These are phyloP conservation scores for Beauveria sp. DNA, from an alignment of 2,329 filamentous ascomycete species.

Conservation along the genomic window DNA sequence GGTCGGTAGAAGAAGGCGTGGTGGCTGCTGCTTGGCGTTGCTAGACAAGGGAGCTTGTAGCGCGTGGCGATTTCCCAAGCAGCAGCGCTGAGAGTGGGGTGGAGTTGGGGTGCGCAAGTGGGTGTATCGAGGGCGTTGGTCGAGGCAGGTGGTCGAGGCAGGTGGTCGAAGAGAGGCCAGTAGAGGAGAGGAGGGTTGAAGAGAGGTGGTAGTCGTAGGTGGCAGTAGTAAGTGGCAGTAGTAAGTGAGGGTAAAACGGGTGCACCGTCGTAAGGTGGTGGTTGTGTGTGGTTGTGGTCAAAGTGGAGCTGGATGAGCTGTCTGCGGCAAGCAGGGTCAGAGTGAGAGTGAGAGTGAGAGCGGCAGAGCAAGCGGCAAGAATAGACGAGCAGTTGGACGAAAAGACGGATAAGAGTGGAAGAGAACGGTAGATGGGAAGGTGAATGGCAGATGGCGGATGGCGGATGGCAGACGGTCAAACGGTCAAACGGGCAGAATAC, in stretches of 20 bases:
- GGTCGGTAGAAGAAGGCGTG: neutral
- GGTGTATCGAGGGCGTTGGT: neutral
- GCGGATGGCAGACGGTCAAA: neutral
- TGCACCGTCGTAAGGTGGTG: neutral
- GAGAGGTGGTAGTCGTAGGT: neutral
- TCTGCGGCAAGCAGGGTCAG: neutral
- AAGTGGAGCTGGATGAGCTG: neutral
- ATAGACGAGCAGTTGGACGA: neutral
- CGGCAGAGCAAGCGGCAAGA: neutral
- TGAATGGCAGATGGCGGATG: neutral
- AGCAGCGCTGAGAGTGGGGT: neutral
- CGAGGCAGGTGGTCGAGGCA: neutral
- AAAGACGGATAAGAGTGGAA: neutral
- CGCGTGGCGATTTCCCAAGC: neutral
- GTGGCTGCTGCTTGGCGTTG: slow-evolving; percentile 6
- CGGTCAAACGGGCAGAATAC: neutral
- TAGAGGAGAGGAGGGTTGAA: too few relatives aligned
- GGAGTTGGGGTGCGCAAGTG: too few relatives aligned
- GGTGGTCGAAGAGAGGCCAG: neutral
- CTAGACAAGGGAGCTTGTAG: neutral
- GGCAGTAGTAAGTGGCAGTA: neutral
- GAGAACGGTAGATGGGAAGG: too few relatives aligned
- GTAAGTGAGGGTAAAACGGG: neutral
- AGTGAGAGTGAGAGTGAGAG: neutral
- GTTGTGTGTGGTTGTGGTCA: neutral